Percentiles rank a stretch among this genome's conserved stretches.
Evolutionary conservation across 176 grass and related monocot species (phyloP).

Genomic region (Musa troglodytarum): DNA sequence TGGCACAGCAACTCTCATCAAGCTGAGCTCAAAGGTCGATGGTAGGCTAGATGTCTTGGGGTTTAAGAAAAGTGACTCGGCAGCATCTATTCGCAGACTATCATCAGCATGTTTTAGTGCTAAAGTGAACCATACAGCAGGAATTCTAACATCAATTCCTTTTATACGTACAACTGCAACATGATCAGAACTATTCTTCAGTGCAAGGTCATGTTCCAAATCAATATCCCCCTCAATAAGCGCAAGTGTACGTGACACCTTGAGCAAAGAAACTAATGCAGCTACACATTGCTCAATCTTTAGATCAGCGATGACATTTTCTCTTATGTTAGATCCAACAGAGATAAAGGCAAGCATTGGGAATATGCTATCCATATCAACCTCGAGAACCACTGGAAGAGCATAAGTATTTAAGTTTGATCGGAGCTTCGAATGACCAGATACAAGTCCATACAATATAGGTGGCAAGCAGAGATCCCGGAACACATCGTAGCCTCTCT

Average conservation of each 20-base stretch:
- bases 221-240: slow-evolving; percentile 88
- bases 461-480: slow-evolving; percentile 69
- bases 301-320: slow-evolving; percentile 33
- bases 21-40: slow-evolving; percentile 80
- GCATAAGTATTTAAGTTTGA: slow-evolving; percentile 96
- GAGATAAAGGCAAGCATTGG: slow-evolving; percentile 90
- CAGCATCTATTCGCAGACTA: slow-evolving; percentile 80
- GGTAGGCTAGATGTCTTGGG: slow-evolving; percentile 93
- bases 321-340: slow-evolving; percentile 49
- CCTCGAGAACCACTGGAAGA: slow-evolving; percentile 49
- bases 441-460: slow-evolving; percentile 66
- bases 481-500: slow-evolving; percentile 69
- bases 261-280: slow-evolving; percentile 76
- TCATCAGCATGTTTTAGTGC: slow-evolving; percentile 87
- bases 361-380: slow-evolving; percentile 88
- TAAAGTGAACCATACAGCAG: slow-evolving; percentile 79
- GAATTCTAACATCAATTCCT: slow-evolving; percentile 69
- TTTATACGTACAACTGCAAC: slow-evolving; percentile 61
- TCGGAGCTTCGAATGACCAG: slow-evolving; percentile 76
- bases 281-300: slow-evolving; percentile 83
- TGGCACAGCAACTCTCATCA: slow-evolving; percentile 72
- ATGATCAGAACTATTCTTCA: slow-evolving; percentile 24
- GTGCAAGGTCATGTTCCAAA: slow-evolving; percentile 36
- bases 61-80: slow-evolving; percentile 84
- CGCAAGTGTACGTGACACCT: slow-evolving; percentile 76